Conservation (phyloP, 2,329 filamentous ascomycete species). For the Xylaria sp. region DNA sequence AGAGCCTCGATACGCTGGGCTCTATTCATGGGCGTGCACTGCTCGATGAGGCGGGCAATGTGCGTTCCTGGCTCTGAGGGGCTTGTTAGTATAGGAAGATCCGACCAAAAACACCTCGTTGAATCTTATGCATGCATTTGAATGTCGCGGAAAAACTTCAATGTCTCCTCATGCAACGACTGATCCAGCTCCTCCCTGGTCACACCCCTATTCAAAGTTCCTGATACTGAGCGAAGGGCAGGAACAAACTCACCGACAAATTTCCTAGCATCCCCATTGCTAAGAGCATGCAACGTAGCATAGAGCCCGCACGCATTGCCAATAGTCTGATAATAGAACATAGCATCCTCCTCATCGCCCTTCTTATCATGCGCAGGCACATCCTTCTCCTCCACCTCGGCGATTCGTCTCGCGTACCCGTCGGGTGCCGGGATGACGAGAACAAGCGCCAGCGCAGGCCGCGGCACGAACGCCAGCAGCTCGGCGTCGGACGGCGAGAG, state of each 20-base stretch:
- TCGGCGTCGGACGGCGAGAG: conserved; percentile 29
- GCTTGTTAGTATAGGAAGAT: background rate
- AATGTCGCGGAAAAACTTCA: no score
- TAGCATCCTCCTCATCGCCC: conserved; percentile 51
- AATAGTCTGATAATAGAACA: conserved; percentile 37
- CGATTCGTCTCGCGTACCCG: conserved; percentile 75
- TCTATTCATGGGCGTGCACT: conserved; percentile 22
- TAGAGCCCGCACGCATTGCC: conserved; percentile 36
- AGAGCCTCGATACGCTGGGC: conserved; percentile 28
- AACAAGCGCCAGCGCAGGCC: conserved; percentile 75
- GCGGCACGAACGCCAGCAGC: conserved; percentile 30
- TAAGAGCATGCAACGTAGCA: conserved; percentile 34
- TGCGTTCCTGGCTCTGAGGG: conserved; percentile 27
- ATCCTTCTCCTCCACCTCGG: conserved; percentile 71
- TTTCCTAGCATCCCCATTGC: conserved; percentile 32
- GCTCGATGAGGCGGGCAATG: conserved; percentile 30
- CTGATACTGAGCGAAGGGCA: background rate
- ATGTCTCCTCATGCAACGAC: no score
- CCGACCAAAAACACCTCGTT: no score
- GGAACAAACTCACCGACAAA: conserved; percentile 38
- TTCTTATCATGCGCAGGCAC: conserved; percentile 61
- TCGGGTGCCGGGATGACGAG: conserved; percentile 89
- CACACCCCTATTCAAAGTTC: background rate
- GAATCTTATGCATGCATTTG: no score
- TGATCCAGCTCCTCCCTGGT: no score